phyloP scores from a whole-genome alignment of 441 rosid species.

The Croton setiger region DNA sequence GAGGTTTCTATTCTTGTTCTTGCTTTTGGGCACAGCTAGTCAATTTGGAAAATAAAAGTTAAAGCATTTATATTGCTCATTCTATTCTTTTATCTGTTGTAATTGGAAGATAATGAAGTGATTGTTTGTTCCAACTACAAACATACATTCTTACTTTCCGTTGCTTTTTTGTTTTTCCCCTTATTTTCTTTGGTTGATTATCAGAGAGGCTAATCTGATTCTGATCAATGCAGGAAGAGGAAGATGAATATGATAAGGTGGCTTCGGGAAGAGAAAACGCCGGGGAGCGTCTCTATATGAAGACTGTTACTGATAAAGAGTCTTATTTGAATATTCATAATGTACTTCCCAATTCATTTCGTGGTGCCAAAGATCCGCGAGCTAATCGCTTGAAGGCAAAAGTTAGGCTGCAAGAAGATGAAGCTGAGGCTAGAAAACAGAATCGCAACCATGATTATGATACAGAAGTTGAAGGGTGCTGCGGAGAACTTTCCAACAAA shows the following conservation, averaged over 20 bases:
- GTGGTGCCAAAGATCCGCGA: conserved; percentile 52
- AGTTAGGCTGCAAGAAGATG: conserved; percentile 71
- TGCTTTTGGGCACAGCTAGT: background rate
- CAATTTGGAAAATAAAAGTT: background rate
- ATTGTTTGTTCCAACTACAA: background rate
- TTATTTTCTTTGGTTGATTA: background rate
- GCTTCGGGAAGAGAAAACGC: conserved; percentile 58
- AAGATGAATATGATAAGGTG: conserved; percentile 71
- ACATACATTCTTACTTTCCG: background rate
- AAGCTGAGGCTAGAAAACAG: conserved; percentile 50
- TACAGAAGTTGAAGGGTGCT: conserved; percentile 18
- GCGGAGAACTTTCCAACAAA: conserved; percentile 24
- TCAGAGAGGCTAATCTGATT: background rate
- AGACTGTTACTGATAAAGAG: conserved; percentile 47
- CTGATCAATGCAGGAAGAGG: conserved; percentile 67
- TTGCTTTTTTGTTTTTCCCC: background rate
- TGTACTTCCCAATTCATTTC: conserved; percentile 35
- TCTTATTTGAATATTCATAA: conserved; percentile 27
- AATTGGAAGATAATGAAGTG: background rate
- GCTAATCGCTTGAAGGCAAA: conserved; percentile 66
- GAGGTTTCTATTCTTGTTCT: background rate
- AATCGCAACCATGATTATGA: conserved; percentile 21
- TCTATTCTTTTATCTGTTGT: background rate
- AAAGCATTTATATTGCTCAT: background rate
- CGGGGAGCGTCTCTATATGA: conserved; percentile 46